phyloP scores from a whole-genome alignment of 108 stramenopile species.

The Nitzschia palea region DNA sequence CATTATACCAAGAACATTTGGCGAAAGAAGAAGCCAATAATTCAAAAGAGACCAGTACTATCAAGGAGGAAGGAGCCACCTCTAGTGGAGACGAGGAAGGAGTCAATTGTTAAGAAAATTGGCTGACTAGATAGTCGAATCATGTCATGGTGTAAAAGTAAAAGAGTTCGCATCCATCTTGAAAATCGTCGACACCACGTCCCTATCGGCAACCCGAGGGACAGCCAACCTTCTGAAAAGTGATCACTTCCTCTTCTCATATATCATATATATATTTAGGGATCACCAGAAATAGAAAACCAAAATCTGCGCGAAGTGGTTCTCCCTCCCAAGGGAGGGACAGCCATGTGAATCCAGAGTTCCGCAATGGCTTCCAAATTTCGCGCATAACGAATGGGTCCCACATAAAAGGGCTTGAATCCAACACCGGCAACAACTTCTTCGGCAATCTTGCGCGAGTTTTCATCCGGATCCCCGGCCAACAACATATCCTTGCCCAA shows the following conservation, averaged over 20 bases:
- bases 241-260: no score
- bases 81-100: no score
- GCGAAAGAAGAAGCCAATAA: constrained; percentile 3
- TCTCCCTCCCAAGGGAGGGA: constrained; percentile 21
- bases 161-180: no score
- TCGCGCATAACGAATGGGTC: constrained; percentile 46
- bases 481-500: constrained; percentile 39
- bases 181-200: no score
- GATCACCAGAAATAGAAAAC: constrained; percentile 31
- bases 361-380: constrained; percentile 50
- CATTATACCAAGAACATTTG: constrained; percentile 21
- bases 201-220: no score
- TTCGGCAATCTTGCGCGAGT: constrained; percentile 1
- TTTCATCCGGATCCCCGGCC: constrained; percentile 32
- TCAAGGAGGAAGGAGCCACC: no score
- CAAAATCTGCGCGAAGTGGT: constrained; percentile 23
- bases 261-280: no score
- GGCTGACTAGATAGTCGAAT: no score
- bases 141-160: no score
- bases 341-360: constrained; percentile 43
- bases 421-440: constrained; percentile 31
- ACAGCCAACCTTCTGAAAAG: no score
- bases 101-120: no score
- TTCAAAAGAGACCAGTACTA: no score
- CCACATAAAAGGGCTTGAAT: constrained; percentile 42